Base-by-base conservation (phyloP, 176 grass and related monocot genomes). In the Oryza meridionalis region DNA sequence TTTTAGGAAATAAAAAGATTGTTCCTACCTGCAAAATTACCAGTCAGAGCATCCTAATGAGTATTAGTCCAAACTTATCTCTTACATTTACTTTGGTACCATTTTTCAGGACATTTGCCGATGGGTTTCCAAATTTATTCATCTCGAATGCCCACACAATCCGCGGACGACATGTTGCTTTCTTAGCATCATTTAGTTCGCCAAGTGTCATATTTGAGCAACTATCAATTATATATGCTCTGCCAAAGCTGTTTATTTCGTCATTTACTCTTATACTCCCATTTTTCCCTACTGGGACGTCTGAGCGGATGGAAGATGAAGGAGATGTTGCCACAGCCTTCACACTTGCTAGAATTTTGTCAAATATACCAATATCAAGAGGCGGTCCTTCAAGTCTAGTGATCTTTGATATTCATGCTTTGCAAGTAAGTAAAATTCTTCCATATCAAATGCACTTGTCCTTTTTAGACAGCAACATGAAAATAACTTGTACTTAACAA, bases 201-300 rank as follows among this genome's bases (percentile, higher is more conserved):
- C 96, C 93, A 3, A 86, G 86, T 71, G 96, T 98, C 82, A 95
- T 98, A 74, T 98, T 98, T 86, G 96, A 98, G 92, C 96, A 98
- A 35, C 80, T 98, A 51, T 98, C 96, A 3, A 85, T 90, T 77
- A 98, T 98, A 80, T 98, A 92, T 83, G 87, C 88, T 42, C 92
- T 98, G 42, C 93, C 93, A 9, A 92, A 94, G 80, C 58, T 98
- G 61, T 98, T 98, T 66, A 83, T 93, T 82, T 71, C 93, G 24
- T 98, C 93, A 17, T 98, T 98, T 78, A 95, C 93, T 26, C 77
- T 98, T 42, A 90, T 98, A 50, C 90, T 98, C 38, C 96, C 96
- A 21, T 98, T 98, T 85, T 98, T 95, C 67, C 96, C 93, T 16
- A 98, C 96, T n/a, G 96, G 96, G 29, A 93, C 96, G 66, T 98